Evolutionary conservation across 371 early-diverging fungal species (phyloP).

Genomic region (Parasitella parasitica): DNA sequence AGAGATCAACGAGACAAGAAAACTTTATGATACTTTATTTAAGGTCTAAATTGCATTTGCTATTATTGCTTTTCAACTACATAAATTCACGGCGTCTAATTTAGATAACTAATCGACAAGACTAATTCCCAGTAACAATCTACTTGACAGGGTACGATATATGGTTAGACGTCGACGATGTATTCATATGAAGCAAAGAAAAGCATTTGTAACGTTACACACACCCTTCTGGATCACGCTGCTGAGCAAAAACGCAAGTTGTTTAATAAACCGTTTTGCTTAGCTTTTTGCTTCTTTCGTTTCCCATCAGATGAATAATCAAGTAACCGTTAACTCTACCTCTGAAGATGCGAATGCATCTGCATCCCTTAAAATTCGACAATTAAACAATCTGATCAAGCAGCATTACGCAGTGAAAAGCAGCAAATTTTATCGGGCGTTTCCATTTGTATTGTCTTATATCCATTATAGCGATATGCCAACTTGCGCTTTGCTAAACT

Average conservation of each 20-base stretch:
- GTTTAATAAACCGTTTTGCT: neutral
- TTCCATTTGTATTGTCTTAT: conserved; percentile 1
- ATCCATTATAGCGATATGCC: neutral
- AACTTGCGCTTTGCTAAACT: neutral
- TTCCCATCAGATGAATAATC: neutral
- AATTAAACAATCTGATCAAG: neutral
- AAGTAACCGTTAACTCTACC: neutral
- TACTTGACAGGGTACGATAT: no score
- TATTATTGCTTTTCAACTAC: no score
- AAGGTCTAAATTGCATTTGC: no score
- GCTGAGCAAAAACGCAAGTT: neutral
- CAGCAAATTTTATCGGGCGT: neutral
- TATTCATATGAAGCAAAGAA: no score
- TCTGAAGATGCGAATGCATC: neutral
- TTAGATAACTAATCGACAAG: no score
- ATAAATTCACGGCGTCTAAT: no score
- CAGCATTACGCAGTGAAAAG: neutral
- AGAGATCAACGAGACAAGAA: no score
- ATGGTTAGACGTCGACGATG: no score
- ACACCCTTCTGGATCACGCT: neutral
- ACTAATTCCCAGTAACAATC: no score
- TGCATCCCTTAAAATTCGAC: neutral
- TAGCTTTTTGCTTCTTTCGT: neutral
- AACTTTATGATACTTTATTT: no score
- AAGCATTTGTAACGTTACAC: neutral